Base-by-base conservation (phyloP, 2,329 filamentous ascomycete species). In the Penicillium sp. region DNA sequence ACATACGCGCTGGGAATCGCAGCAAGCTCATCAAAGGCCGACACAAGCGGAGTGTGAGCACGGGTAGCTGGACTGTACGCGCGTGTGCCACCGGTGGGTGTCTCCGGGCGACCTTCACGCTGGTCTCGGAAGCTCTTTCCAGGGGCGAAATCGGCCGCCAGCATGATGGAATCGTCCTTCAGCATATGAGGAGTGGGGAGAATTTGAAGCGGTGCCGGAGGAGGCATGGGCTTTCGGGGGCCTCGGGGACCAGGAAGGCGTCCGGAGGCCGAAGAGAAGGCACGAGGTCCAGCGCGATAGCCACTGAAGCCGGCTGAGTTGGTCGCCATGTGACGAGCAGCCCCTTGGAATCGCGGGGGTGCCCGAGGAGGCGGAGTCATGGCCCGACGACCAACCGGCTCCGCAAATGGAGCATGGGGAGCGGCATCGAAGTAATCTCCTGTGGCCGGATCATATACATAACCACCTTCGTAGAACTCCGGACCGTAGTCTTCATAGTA, bases 1-100 rank as follows among this genome's bases (percentile, higher is more conserved):
- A 85, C 86, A 85, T 81, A 91, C 80, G 93, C 89, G 76, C 89
- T 96, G 25, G 93, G 93, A 49, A 98, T 81, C 7, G 78, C 77
- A 9, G 84, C 69, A 47, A 97, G 81, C 43, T 97, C 91, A 41
- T 97, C 91, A 65, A 89, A 96, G 4, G 89, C 77, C 44, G 84
- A 87, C 16, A 78, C 83, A 26, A 96, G 75, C 1, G 90, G 90
- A n/a, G 82, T 85, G 60, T 87, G 84, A 19, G 80, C 77, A 11
- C 84, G 80, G 2, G 90, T 76, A 25, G 75, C 73, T n/a, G 85
- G 82, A 41, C 81, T 83, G 70, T 87, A 98, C 1, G 88, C 81
- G 21, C 82, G 69, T 25, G 72, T 51, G 13, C 70, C 72, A 41
- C 80, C 79, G 31, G 75, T 64, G 9, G 79, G 79, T 43, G 78